A percentile compares a stretch with the other conserved stretches of the same genome.
Conservation (phyloP, 176 grass and related monocot genomes). For the Carex scoparia region DNA sequence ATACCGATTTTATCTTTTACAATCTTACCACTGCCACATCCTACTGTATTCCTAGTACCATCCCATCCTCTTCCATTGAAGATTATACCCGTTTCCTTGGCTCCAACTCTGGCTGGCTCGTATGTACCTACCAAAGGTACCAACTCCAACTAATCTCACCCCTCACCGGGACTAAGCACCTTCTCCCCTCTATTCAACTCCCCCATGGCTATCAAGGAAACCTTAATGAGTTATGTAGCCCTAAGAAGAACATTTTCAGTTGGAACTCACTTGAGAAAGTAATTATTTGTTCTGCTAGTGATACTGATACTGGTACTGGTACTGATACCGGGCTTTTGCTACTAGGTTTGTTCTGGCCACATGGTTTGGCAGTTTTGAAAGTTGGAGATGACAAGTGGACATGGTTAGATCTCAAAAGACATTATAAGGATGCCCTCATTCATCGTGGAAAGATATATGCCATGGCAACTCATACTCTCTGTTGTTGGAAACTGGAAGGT, state of each 20-base stretch:
- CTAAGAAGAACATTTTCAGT: no score
- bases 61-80: not conserved
- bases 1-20: not conserved
- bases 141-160: not conserved
- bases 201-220: not conserved
- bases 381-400: not conserved
- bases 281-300: not conserved
- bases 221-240: not conserved
- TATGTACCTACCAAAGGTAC: not conserved
- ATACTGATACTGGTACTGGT: not conserved
- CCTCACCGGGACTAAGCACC: not conserved
- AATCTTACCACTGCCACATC: not conserved
- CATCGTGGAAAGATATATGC: not conserved
- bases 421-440: not conserved
- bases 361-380: not conserved
- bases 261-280: not conserved
- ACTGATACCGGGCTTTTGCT: not conserved
- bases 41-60: not conserved
- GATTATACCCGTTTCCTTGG: not conserved
- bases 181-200: not conserved
- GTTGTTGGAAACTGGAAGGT: not conserved
- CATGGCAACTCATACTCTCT: not conserved
- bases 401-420: not conserved
- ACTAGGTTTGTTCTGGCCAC: not conserved
- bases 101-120: not conserved